Evolutionary conservation across 2,329 filamentous ascomycete genomes (phyloP).

Genomic region (Fusarium tuaranense): DNA sequence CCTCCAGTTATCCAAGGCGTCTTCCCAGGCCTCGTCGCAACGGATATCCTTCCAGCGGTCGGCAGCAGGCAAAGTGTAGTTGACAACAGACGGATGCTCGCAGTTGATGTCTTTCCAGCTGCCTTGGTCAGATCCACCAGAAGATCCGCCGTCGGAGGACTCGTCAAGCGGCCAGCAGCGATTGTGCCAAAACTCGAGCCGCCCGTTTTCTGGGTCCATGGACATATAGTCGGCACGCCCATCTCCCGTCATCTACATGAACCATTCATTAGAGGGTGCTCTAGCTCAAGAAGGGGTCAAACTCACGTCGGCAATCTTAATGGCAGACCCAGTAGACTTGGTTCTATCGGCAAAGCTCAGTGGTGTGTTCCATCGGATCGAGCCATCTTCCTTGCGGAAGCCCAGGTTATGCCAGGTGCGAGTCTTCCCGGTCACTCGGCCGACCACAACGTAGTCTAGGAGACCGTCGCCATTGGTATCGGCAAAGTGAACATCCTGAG

Average conservation of each 20-base stretch:
- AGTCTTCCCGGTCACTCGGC: not conserved
- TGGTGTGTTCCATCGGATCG: not conserved
- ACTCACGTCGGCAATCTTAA: not conserved
- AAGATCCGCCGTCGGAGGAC: not conserved
- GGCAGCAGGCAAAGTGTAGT: too few relatives aligned
- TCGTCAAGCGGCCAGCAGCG: not conserved
- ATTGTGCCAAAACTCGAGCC: not conserved
- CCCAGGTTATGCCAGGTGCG: not conserved
- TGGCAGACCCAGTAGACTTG: not conserved
- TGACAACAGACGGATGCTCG: too few relatives aligned
- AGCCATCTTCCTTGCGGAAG: not conserved
- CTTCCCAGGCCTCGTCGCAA: not conserved
- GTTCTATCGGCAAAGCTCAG: not conserved
- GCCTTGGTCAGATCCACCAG: not conserved
- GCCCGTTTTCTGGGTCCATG: not conserved
- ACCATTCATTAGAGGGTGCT: not conserved
- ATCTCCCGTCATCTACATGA: not conserved
- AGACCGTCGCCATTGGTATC: not conserved
- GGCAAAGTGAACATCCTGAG: not conserved
- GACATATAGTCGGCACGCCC: not conserved
- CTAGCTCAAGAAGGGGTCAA: not conserved
- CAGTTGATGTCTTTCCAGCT: not conserved
- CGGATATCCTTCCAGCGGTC: not conserved
- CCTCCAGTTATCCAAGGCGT: not conserved
- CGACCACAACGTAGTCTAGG: not conserved